Base-by-base conservation (phyloP, 257 asterid genomes). In the Penstemon barbatus region DNA sequence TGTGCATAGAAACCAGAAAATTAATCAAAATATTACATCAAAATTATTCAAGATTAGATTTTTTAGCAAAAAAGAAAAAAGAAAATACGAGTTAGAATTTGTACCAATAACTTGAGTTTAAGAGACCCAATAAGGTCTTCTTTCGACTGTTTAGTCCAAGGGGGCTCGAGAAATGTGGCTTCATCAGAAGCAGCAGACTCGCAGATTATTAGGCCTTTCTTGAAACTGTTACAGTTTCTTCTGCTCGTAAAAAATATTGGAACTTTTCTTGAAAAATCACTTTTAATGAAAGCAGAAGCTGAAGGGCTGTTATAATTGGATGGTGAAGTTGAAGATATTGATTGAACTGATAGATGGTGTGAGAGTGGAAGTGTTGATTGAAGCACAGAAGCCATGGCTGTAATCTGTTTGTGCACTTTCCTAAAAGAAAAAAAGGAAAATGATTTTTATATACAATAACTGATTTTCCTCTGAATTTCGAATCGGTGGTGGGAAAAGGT, bases 31-130 rank as follows among this genome's bases (percentile, higher is more conserved):
- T 8, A 25, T 25, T 25, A 25, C 4, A 8, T 11, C 50, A 63
- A 13, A 9, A 51, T 25, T 25, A 2, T 25, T 9, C 44, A 12
- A 8, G 6, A 37, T 25, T 15, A 41, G 39, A 50, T 4, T 25
- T 25, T 25, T 25, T 25, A 25, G 39, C 25, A 63, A 11, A 38
- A 2, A 45, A 40, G 2, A 40, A 63, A 67, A 13, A 4, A 41
- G 3, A 11, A 18, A 6, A 0, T 5, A 25, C 33, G 59, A 54
- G 38, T 13, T 3, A 12, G 61, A 70, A 71, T 40, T 62, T 52
- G n/a, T 71, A 92, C 96, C 90, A 92, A 72, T 59, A 89, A 74
- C 57, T 89, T 92, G 74, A 89, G 72, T 86, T 92, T 92, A 19
- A 84, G 81, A 45, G 80, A 61, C 49, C 77, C 86, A 57, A 77